Conservation (phyloP, 306 rosid species). For the Chamaecrista fasciculata region DNA sequence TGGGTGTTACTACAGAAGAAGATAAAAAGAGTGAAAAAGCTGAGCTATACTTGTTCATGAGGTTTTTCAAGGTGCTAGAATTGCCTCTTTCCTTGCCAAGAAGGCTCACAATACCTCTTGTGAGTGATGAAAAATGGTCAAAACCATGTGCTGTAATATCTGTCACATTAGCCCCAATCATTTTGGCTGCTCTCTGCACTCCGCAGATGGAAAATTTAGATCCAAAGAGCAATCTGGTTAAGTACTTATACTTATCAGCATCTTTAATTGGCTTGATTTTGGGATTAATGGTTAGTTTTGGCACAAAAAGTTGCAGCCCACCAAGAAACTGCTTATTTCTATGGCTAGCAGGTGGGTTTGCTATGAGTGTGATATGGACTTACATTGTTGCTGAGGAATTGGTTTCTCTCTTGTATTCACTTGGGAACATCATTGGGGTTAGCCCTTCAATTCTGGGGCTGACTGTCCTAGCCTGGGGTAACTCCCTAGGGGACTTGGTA, state of each 20-base stretch:
- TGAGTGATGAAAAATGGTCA: constrained; percentile 71
- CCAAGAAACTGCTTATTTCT: constrained; percentile 60
- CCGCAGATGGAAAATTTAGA: constrained; percentile 35
- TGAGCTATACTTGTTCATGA: no score
- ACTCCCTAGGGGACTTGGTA: constrained; percentile 61
- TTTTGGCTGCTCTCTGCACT: constrained; percentile 45
- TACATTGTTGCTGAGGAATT: constrained; percentile 69
- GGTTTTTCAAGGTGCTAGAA: constrained; percentile 37
- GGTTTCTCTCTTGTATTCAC: constrained; percentile 57
- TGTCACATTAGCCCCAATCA: constrained; percentile 65
- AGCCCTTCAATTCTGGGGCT: constrained; percentile 43
- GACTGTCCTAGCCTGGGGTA: constrained; percentile 57
- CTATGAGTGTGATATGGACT: constrained; percentile 81
- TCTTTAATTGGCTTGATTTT: constrained; percentile 51
- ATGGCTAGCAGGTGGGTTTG: constrained; percentile 71
- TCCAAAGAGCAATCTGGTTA: constrained; percentile 27
- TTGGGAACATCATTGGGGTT: constrained; percentile 41
- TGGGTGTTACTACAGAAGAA: constrained; percentile 6
- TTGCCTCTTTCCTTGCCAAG: constrained; percentile 78
- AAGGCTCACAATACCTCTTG: constrained; percentile 69
- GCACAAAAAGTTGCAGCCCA: constrained; percentile 50
- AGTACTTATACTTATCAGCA: constrained; percentile 35
- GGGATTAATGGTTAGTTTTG: constrained; percentile 49
- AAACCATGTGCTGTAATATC: constrained; percentile 68
- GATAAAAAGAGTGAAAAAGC: constrained; percentile 13